Base-by-base conservation (phyloP, 176 grass and related monocot species). In the Lolium rigidum region DNA sequence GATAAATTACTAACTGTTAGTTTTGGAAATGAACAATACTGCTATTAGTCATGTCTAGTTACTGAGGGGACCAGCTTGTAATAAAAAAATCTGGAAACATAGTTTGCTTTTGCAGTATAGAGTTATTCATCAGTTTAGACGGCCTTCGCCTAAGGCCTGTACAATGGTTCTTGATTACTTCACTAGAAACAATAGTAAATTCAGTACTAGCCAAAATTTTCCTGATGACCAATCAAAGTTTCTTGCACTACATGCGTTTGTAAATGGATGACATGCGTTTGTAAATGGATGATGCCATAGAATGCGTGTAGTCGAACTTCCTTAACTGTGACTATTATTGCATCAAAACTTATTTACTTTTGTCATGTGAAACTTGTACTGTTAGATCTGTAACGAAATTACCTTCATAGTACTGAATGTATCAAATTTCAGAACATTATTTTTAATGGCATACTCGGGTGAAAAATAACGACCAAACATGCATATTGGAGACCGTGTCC, bases 71-170 rank as follows among this genome's bases (percentile, higher is more conserved):
- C 14, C 70, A 67, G 31, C 37, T 84, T 62, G 28, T 64, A 88
- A 79, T 78, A 62, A 41, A 22, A 7, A 79, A 13, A 51, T 18
- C 56, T 56, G 14, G 16, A 50, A 50, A 54, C 2, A 47, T 16
- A 52, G 41, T 10, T 77, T 83, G 24, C 11, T 88, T 87, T 41
- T 17, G 49, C 44, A 51, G 18, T 46, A 82, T 46, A 82, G n/a
- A 38, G 0, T 16, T 71, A 25, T 88, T 80, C 43, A 50, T 80
- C 16, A 49, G 43, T 48, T 50, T 68, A 37, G 8, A 13, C n/a
- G 17, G 16, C 12, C 10, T 67, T 51, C 48, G 51, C 44, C 70
- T 48, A 25, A 48, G 17, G 13, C 46, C 70, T 73, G 44, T 73
- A 66, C 64, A 11, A 24, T 61, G 78, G 78, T 65, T 80, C 16